Evolutionary conservation across 345 rosid genomes (phyloP).

Genomic region (Eucalyptus cladocalyx): DNA sequence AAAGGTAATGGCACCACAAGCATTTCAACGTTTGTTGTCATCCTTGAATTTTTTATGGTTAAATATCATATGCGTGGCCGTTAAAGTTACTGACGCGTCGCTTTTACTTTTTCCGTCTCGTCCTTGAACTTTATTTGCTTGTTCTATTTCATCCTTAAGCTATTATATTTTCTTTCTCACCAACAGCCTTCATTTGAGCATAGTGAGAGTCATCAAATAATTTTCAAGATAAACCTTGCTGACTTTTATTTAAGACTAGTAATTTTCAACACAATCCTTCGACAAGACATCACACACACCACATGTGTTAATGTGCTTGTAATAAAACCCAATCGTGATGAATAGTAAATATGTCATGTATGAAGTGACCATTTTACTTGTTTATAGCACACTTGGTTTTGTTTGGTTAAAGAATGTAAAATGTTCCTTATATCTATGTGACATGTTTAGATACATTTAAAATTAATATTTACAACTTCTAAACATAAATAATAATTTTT

Average conservation of each 20-base stretch:
- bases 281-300: neutral
- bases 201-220: neutral
- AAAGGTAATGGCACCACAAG: neutral
- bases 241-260: neutral
- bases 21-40: neutral
- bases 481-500: neutral
- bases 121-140: neutral
- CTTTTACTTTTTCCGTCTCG: neutral
- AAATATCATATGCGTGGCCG: neutral
- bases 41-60: neutral
- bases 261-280: neutral
- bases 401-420: neutral
- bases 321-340: neutral
- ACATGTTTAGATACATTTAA: neutral
- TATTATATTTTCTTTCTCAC: neutral
- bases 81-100: neutral
- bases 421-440: neutral
- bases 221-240: neutral
- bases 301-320: neutral
- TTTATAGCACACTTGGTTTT: accelerated
- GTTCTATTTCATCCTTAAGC: neutral
- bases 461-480: neutral
- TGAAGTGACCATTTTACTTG: neutral
- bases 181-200: neutral
- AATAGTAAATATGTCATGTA: neutral